Base-by-base conservation (phyloP, 805 yeast species). In the Hanseniaspora jakobsenii region DNA sequence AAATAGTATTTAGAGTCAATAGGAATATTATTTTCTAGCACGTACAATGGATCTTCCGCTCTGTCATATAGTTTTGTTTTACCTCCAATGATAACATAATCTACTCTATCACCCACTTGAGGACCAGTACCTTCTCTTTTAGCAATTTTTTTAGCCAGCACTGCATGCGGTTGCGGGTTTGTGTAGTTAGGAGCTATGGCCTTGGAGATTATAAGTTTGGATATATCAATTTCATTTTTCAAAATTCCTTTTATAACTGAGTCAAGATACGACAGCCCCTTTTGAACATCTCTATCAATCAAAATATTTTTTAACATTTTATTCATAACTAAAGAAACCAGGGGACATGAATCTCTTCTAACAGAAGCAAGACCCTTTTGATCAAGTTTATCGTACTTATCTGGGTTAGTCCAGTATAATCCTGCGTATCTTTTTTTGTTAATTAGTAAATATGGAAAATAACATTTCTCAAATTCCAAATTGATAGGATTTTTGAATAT, bases 41-140 rank as follows among this genome's bases (percentile, higher is more conserved):
- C 98, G 53, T 75, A 91, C 26, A 89, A 64, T 2, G 99, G 99
- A 57, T 91, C 99, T 61, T 91, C 99, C 1, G 96, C 87, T 62
- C 91, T 86, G 53, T 89, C 95, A 62, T 87, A 93, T 50, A 87
- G 81, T 58, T 85, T 87, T 38, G 67, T 76, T 47, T 84, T 82
- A 41, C 84, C 78, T 4, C 84, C 79, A 52, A 83, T 80, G 48
- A 91, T 87, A 28, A 91, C 98, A 58, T 89, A 91, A 5, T 97
- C 97, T 26, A 91, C 97, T 64, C 99, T 82, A 59, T 91, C 99
- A 47, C 99, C 99, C 38, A 91, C 71, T 10, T 85, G 77, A 3
- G 98, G 98, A 1, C 98, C 98, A 6, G 94, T 81, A 19, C 99
- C 99, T 58, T 91, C 99, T 67, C 99, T 79, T 59, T 86, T 85